Evolutionary conservation across 176 grass and related monocot genomes (phyloP).

Genomic region (Triticum monococcum): DNA sequence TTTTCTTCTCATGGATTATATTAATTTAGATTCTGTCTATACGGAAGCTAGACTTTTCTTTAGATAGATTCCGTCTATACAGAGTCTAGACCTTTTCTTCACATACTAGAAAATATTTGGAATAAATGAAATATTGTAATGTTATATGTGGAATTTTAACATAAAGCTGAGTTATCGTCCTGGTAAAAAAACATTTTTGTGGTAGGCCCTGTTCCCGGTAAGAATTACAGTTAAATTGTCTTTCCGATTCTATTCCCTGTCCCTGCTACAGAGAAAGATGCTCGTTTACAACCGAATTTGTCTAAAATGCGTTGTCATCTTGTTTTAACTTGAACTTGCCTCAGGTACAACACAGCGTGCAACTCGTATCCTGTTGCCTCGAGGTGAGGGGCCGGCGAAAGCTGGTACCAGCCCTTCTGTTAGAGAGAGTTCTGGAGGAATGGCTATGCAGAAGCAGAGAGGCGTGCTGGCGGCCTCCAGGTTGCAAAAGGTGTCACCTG

Average conservation of each 20-base stretch:
- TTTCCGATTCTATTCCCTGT: not conserved
- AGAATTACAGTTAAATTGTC: not conserved
- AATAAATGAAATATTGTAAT: not conserved
- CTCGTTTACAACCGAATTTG: constrained; percentile 12
- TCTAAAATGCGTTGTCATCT: not conserved
- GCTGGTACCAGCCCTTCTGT: constrained; percentile 33
- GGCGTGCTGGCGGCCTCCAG: constrained; percentile 29
- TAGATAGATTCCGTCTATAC: not conserved
- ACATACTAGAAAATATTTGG: not conserved
- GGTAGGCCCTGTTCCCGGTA: too few species aligned
- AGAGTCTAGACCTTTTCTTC: not conserved
- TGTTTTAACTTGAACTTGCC: constrained; percentile 27
- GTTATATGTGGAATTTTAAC: not conserved
- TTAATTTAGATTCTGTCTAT: not conserved
- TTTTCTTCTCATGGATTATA: not conserved
- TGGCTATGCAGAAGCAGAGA: constrained; percentile 29
- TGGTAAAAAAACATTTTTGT: not conserved
- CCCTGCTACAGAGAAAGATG: not conserved
- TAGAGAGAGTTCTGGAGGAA: constrained; percentile 12
- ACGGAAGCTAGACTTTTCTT: not conserved
- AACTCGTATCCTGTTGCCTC: constrained; percentile 50
- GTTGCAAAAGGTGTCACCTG: constrained; percentile 10
- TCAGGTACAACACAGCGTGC: constrained; percentile 64
- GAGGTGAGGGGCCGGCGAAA: constrained; percentile 30
- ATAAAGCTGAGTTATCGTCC: not conserved